Conservation (phyloP, 106 monocot genomes). For the Platanthera guangdongensis region DNA sequence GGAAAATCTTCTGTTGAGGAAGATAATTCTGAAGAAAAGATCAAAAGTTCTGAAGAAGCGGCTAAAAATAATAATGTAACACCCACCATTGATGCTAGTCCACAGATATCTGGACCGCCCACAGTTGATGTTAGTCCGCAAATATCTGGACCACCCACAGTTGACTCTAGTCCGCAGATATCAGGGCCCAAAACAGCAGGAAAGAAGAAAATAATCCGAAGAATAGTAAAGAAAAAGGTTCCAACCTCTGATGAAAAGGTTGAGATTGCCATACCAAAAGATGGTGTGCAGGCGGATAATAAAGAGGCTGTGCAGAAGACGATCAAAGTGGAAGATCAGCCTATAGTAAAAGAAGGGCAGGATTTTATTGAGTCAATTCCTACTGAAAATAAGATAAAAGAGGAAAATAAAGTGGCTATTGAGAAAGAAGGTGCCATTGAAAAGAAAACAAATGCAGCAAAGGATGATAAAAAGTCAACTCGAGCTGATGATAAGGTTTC, state of each 20-base stretch:
- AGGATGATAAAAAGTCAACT: slow-evolving; percentile 22
- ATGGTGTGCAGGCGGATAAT: slow-evolving; percentile 13
- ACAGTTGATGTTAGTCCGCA: slow-evolving; percentile 14
- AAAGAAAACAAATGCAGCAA: slow-evolving; percentile 27
- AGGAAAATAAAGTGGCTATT: slow-evolving; percentile 13
- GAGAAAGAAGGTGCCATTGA: slow-evolving; percentile 19
- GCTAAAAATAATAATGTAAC: slow-evolving; percentile 6
- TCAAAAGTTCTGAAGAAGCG: slow-evolving; percentile 16
- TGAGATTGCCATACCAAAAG: slow-evolving; percentile 12
- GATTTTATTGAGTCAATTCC: neutral
- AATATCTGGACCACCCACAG: slow-evolving; percentile 11
- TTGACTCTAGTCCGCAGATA: slow-evolving; percentile 12
- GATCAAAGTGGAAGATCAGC: slow-evolving; percentile 12
- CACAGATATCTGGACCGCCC: slow-evolving; percentile 19
- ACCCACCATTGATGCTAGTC: slow-evolving; percentile 8
- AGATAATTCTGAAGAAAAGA: slow-evolving; percentile 19
- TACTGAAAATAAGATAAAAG: slow-evolving; percentile 15
- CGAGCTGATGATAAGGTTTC: slow-evolving; percentile 11
- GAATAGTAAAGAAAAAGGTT: slow-evolving; percentile 66
- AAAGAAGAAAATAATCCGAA: slow-evolving; percentile 87
- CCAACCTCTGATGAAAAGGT: slow-evolving; percentile 21
- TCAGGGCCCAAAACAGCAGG: slow-evolving; percentile 27
- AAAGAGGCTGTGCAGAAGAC: neutral
- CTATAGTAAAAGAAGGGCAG: slow-evolving; percentile 4
- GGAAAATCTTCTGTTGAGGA: slow-evolving; percentile 33